A percentile compares a stretch with the other conserved stretches of the same genome.
Conservation (phyloP, 1,284 basidiomycete genomes). For the Melampsora larici-populina region DNA sequence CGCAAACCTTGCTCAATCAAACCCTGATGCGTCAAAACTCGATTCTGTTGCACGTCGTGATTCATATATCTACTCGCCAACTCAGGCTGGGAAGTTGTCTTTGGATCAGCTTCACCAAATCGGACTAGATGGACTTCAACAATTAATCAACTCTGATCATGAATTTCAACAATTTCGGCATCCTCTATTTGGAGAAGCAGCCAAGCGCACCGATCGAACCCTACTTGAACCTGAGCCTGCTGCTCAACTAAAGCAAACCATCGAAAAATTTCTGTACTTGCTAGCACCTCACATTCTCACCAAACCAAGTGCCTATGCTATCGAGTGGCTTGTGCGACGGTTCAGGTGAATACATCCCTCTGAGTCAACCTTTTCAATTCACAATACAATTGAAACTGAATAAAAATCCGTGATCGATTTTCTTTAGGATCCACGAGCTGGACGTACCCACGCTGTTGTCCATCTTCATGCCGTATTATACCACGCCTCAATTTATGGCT, state of each 20-base stretch:
- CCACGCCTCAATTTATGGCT: conserved; percentile 89
- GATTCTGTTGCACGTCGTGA: conserved; percentile 25
- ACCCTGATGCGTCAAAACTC: conserved; percentile 22
- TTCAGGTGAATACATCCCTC: conserved; percentile 68
- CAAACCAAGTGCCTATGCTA: conserved; percentile 73
- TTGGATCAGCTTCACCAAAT: conserved; percentile 81
- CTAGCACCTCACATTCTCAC: conserved; percentile 79
- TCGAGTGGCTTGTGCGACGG: conserved; percentile 92
- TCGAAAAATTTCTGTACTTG: conserved; percentile 67
- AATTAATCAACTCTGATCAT: conserved; percentile 65
- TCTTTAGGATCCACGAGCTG: conserved; percentile 80
- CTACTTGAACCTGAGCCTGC: conserved; percentile 68
- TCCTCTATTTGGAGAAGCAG: conserved; percentile 75
- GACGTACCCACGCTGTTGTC: conserved; percentile 75
- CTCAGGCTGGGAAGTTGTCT: conserved; percentile 76
- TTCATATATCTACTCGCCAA: conserved; percentile 79
- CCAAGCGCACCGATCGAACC: conserved; percentile 76
- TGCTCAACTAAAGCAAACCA: conserved; percentile 61
- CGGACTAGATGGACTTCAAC: conserved; percentile 71
- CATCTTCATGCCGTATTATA: conserved; percentile 89
- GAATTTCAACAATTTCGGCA: conserved; percentile 60
- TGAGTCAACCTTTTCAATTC: not conserved
- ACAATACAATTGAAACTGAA: not conserved
- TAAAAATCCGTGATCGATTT: not conserved
- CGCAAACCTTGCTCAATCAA: conserved; percentile 29